Percentiles rank a stretch among this genome's conserved stretches.
phyloP scores from a whole-genome alignment of 208 protist species.

The Trypanosoma brucei region DNA sequence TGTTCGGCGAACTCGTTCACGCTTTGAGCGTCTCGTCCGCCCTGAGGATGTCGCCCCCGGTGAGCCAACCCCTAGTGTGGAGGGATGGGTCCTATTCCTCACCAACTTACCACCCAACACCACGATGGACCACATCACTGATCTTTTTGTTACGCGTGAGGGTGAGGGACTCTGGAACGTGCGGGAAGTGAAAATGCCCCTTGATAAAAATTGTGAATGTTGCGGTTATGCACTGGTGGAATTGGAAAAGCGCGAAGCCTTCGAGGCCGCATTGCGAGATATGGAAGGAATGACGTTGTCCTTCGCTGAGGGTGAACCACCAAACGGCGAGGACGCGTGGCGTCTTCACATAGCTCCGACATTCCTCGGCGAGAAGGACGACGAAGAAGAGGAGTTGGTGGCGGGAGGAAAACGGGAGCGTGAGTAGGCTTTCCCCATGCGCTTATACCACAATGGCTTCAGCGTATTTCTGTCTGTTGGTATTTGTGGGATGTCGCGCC shows the following conservation, averaged over 20 bases:
- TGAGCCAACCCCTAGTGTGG: constrained; percentile 71
- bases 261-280: constrained; percentile 52
- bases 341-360: constrained; percentile 48
- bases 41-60: constrained; percentile 53
- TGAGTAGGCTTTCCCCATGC: constrained; percentile 12
- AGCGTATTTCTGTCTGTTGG: too few relatives aligned
- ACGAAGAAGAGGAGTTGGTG: constrained; percentile 20
- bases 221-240: constrained; percentile 80
- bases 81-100: constrained; percentile 80
- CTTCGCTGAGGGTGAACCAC: constrained; percentile 24
- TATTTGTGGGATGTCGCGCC: too few relatives aligned
- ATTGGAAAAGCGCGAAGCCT: constrained; percentile 48
- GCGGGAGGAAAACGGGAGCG: constrained; percentile 39
- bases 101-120: constrained; percentile 57
- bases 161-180: constrained; percentile 39
- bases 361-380: constrained; percentile 76
- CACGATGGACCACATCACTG: constrained; percentile 55
- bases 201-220: constrained; percentile 66
- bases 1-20: constrained; percentile 52
- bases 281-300: constrained; percentile 44
- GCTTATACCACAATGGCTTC: too few relatives aligned
- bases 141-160: constrained; percentile 39
- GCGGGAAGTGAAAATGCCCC: constrained; percentile 57
- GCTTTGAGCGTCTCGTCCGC: constrained; percentile 75
- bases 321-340: constrained; percentile 8